Percentiles rank a stretch among this genome's conserved stretches.
Evolutionary conservation across 768 basidiomycete genomes (phyloP).

Genomic region (Tephrocybe sp.): DNA sequence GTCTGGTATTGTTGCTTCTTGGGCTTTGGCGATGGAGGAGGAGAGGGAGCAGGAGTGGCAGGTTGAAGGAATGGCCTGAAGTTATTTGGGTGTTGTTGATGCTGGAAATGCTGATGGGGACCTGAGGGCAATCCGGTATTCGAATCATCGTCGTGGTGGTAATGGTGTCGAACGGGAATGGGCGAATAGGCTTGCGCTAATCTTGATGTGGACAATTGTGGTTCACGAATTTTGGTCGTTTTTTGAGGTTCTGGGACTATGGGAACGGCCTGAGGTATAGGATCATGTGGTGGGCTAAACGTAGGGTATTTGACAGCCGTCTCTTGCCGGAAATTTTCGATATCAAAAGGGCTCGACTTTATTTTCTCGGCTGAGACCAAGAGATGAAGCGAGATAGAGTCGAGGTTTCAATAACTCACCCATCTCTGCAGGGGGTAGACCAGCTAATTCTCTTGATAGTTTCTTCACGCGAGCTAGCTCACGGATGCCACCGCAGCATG

Average conservation of each 20-base stretch:
- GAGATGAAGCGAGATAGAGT: background rate
- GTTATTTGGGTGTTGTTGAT: conserved; percentile 28
- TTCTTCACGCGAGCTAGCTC: conserved; percentile 84
- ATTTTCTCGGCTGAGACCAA: conserved; percentile 56
- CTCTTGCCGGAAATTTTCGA: conserved; percentile 87
- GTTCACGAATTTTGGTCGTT: conserved; percentile 31
- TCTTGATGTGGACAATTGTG: conserved; percentile 50
- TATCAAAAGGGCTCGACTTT: conserved; percentile 90
- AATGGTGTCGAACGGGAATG: conserved; percentile 91
- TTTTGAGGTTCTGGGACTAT: conserved; percentile 30
- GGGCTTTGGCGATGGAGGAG: conserved; percentile 80
- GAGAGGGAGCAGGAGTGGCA: conserved; percentile 88
- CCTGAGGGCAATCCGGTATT: conserved; percentile 39
- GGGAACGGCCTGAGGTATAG: conserved; percentile 31
- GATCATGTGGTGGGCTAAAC: conserved; percentile 63
- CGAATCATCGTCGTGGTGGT: conserved; percentile 80
- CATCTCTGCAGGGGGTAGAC: conserved; percentile 59
- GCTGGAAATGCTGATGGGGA: conserved; percentile 34
- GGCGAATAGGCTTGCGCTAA: conserved; percentile 91
- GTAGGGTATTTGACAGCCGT: conserved; percentile 96
- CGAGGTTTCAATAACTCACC: conserved; percentile 21
- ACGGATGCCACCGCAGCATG: conserved; percentile 90
- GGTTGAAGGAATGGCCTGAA: conserved; percentile 61
- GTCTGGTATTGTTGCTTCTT: conserved; percentile 99
- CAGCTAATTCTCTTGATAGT: conserved; percentile 82